Evolutionary conservation across 192 early-diverging fungal genomes (phyloP), one percentile per base, ranked within the genome.

Genomic region (Podila clonocystis): DNA sequence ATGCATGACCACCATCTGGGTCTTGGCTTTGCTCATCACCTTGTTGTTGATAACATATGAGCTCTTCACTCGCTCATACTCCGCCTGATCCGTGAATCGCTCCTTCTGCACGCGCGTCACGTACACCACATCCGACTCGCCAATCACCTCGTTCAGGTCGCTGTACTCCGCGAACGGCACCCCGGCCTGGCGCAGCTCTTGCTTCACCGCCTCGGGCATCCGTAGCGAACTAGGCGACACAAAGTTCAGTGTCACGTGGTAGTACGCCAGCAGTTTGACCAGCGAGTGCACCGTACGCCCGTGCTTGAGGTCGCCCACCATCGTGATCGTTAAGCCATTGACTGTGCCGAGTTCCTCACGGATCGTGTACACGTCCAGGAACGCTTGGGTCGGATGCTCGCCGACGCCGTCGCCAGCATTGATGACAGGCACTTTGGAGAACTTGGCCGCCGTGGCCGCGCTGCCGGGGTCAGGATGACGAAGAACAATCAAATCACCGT

Each of bases 1-100:
- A 88, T 99, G 97, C 97, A 99, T 97, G 36, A 99, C 93, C 82
- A 98, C 94, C 98, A 99, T 98, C 80, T 97, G 92, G 24, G 91
- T 84, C 87, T 99, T 98, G 70, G 95, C 95, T 71, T 89, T 90
- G 82, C 87, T 87, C 84, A 99, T 86, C 33, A 92, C 83, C 83
- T 91, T 87, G 84, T 96, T 97, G 85, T 94, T 96, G 71, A 99
- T 90, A 58, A 98, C 88, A 82, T 91, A 98, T 24, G 89, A 74
- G 60, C 88, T 88, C 83, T 90, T 90, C 63, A 95, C 91, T 7
- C 78, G 65, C 65, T 96, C 90, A 82, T 99, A 99, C 83, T 97
- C 97, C 12, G 76, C 88, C 38, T 82, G 63, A 63, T 86, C 72
- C 2, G 75, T 72, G 83, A 99, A 99, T 34, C 97, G 92, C 86